Conservation (phyloP, 768 basidiomycete species). For the Amylocystis lapponica region DNA sequence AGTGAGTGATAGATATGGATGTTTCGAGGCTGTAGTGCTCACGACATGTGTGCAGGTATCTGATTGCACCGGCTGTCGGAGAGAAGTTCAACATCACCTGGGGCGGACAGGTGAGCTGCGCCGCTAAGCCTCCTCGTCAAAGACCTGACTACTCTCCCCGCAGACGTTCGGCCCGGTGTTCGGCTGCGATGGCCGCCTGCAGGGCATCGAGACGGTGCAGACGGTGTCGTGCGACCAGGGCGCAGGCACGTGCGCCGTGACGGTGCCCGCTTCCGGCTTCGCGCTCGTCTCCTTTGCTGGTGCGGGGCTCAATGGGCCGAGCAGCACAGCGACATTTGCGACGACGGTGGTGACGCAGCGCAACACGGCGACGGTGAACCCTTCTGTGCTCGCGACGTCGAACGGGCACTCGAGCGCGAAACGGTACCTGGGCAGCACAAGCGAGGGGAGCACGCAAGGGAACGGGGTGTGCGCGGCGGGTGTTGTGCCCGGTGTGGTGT, state of each 20-base stretch:
- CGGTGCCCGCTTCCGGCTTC: conserved; percentile 64
- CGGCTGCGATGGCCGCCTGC: conserved; percentile 35
- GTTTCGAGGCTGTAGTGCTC: too few species aligned
- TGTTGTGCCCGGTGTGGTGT: conserved; percentile 12
- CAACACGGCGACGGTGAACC: conserved; percentile 52
- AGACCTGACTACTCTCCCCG: not conserved
- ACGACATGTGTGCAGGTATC: conserved; percentile 18
- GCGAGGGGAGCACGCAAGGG: conserved; percentile 17
- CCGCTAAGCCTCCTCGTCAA: not conserved
- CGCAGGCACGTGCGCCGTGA: conserved; percentile 49
- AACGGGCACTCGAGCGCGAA: conserved; percentile 47
- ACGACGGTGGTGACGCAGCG: conserved; percentile 43
- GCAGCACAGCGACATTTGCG: conserved; percentile 44
- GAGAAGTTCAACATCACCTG: conserved; percentile 44
- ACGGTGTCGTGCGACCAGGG: conserved; percentile 34
- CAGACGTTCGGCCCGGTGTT: conserved; percentile 30
- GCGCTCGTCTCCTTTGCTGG: conserved; percentile 69
- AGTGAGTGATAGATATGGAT: conserved; percentile 40
- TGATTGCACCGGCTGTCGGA: conserved; percentile 31
- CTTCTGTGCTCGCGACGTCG: conserved; percentile 51
- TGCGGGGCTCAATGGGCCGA: conserved; percentile 31
- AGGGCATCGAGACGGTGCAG: conserved; percentile 26
- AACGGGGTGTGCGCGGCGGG: conserved; percentile 12
- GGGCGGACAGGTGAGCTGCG: conserved; percentile 36
- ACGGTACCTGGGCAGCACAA: conserved; percentile 23